Base-by-base conservation (phyloP, 139 green algal genomes). In the Asterochloris sp. region DNA sequence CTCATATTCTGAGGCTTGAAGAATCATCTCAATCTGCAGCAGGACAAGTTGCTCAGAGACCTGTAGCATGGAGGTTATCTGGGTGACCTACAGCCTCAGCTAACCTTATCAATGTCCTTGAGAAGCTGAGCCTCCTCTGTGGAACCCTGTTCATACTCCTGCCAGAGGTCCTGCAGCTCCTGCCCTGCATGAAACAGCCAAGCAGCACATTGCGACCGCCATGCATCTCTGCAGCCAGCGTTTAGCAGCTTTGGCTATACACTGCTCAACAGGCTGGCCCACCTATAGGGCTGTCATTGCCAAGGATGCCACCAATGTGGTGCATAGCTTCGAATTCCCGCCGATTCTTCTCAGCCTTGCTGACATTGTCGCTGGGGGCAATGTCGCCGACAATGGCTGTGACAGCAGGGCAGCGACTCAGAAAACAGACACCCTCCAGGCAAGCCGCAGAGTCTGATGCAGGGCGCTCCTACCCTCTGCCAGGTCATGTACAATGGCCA, bases 81-180 rank as follows among this genome's bases (percentile, higher is more conserved):
- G 38, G 38, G 38, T 54, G 38, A 54, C 38, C 6, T 2, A 54
- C 38, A 54, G 38, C 38, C 38, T 54, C 38, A 76, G 71, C 21
- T 21, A 24, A 91, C 87, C 88, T 99, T 99, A 91, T 99, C 96
- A 82, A 99, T 94, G 85, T 99, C 96, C 82, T 99, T 99, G 12
- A 99, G 92, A 63, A 99, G 82, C 64, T 94, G 84, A 0, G 95
- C 94, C 80, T 98, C 95, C 0, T 80, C 78, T 0, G 88, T 95
- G 13, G 86, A 61, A 10, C 88, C 96, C 4, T 82, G 80, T 85
- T 98, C 96, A 77, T 99, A 99, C 87, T 99, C 96, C 11, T 91
- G 74, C 94, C 94, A 99, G 16, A 99, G 87, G 19, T 82, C 82
- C 69, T 87, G 78, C 15, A 98, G 78, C 63, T 12, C 88, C 91